These are phyloP conservation scores for Diplodia corticola DNA, from an alignment of 2,329 filamentous ascomycete species.

Conservation along the genomic window DNA sequence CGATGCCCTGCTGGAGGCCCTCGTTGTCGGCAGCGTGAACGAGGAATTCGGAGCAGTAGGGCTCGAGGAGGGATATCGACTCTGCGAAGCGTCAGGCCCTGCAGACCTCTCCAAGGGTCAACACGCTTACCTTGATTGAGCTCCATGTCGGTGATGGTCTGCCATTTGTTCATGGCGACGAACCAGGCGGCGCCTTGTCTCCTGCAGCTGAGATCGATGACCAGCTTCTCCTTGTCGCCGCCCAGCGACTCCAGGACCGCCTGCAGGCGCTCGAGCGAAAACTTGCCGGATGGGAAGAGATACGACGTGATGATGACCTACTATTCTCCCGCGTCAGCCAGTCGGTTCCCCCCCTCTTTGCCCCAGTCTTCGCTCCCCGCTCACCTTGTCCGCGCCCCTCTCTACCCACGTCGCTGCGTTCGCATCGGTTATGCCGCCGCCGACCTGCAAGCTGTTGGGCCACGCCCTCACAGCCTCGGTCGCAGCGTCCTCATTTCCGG, in stretches of 20 bases:
- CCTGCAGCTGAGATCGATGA: conserved; percentile 93
- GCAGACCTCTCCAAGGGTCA: not conserved
- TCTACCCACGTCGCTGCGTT: conserved; percentile 88
- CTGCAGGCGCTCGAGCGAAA: conserved; percentile 75
- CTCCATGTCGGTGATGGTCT: conserved; percentile 95
- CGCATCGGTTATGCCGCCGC: conserved; percentile 84
- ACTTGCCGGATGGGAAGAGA: conserved; percentile 81
- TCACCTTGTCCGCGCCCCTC: conserved; percentile 83
- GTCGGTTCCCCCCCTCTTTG: not conserved
- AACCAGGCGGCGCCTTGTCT: conserved; percentile 77
- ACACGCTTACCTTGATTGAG: conserved; percentile 71
- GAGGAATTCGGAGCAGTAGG: conserved; percentile 93
- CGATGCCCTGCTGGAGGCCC: conserved; percentile 86
- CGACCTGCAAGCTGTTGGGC: conserved; percentile 80
- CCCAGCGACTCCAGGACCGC: conserved; percentile 71
- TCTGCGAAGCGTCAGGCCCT: conserved; percentile 52
- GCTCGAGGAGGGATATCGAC: conserved; percentile 76
- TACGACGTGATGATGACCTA: conserved; percentile 97
- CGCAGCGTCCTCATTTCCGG: conserved; percentile 80
- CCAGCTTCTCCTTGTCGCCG: conserved; percentile 75
- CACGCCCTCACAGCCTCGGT: conserved; percentile 74
- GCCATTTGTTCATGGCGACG: conserved; percentile 99
- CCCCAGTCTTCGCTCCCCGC: conserved; percentile 27
- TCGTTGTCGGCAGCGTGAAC: conserved; percentile 98
- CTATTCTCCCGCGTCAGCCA: conserved; percentile 28